Evolutionary conservation across 2,329 filamentous ascomycete genomes (phyloP).

Genomic region (Pseudogymnoascus sp.): DNA sequence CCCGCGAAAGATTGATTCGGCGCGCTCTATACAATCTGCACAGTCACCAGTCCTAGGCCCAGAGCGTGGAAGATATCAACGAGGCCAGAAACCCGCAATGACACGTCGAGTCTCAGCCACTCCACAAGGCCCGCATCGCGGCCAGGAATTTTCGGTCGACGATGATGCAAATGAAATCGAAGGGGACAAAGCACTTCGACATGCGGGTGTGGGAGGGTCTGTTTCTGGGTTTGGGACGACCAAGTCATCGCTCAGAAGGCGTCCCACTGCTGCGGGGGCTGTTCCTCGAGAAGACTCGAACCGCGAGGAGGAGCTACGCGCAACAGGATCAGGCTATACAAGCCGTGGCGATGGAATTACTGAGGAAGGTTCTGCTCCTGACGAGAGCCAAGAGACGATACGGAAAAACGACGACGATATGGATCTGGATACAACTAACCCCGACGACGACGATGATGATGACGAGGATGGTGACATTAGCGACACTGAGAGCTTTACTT

Average conservation of each 20-base stretch:
- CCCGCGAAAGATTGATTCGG: constrained; percentile 23
- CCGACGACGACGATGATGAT: constrained; percentile 38
- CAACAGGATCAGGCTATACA: constrained; percentile 16
- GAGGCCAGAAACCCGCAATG: constrained; percentile 56
- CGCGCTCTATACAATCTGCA: constrained; percentile 20
- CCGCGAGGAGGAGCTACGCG: constrained; percentile 36
- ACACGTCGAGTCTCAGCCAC: constrained; percentile 67
- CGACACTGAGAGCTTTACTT: constrained; percentile 93
- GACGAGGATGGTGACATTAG: constrained; percentile 65
- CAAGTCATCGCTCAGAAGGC: constrained; percentile 37
- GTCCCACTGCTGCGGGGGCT: constrained; percentile 36
- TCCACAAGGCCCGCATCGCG: constrained; percentile 61
- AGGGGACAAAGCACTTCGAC: constrained; percentile 48
- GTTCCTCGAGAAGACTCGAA: constrained; percentile 41
- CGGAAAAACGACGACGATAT: constrained; percentile 18
- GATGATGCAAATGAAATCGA: constrained; percentile 77
- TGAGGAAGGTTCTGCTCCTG: constrained; percentile 15
- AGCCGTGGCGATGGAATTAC: constrained; percentile 8
- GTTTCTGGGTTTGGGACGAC: constrained; percentile 27
- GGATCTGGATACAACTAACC: constrained; percentile 21
- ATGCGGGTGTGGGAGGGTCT: constrained; percentile 23
- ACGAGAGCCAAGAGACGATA: constrained; percentile 12
- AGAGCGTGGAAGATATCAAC: constrained; percentile 27
- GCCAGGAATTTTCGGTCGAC: constrained; percentile 83
- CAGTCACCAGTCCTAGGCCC: constrained; percentile 27